These are phyloP conservation scores for Thelonectria rubi DNA, from an alignment of 2,329 filamentous ascomycete species.

Conservation along the genomic window DNA sequence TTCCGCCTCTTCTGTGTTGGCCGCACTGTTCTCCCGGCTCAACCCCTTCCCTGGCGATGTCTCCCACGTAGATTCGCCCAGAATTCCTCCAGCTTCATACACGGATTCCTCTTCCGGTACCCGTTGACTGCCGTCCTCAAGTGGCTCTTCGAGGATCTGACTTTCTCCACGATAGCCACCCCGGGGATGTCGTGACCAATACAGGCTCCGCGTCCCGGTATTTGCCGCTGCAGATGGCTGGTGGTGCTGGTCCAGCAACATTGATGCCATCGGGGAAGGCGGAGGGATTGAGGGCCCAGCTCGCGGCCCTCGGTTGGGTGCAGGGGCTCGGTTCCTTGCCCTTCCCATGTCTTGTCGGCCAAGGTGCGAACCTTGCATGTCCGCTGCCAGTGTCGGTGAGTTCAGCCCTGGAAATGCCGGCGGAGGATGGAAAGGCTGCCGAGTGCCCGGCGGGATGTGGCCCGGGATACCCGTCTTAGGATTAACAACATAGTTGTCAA, in stretches of 20 bases:
- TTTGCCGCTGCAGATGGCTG: constrained; percentile 65
- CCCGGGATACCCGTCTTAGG: constrained; percentile 73
- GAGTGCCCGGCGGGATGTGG: constrained; percentile 63
- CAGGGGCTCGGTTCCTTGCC: constrained; percentile 52
- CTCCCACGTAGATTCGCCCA: constrained; percentile 69
- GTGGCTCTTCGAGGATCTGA: constrained; percentile 65
- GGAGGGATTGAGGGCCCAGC: constrained; percentile 55
- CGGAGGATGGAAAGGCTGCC: constrained; percentile 73
- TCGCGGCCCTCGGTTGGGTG: constrained; percentile 42
- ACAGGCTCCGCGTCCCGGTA: constrained; percentile 55
- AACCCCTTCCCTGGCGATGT: constrained; percentile 61
- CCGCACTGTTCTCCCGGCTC: constrained; percentile 62
- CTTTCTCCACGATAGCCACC: constrained; percentile 57
- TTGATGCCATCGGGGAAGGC: constrained; percentile 74
- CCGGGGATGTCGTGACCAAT: constrained; percentile 56
- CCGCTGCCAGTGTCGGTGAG: constrained; percentile 66
- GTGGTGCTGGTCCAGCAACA: constrained; percentile 79
- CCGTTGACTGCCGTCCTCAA: constrained; percentile 56
- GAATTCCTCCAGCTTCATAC: constrained; percentile 60
- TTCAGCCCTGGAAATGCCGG: constrained; percentile 77
- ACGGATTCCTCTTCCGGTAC: constrained; percentile 63
- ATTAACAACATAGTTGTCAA: constrained; percentile 88
- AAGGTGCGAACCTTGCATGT: constrained; percentile 60
- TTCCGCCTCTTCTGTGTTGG: constrained; percentile 57
- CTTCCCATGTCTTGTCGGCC: constrained; percentile 57